Conservation (phyloP, 176 grass and related monocot genomes). For the Alloteropsis semialata region DNA sequence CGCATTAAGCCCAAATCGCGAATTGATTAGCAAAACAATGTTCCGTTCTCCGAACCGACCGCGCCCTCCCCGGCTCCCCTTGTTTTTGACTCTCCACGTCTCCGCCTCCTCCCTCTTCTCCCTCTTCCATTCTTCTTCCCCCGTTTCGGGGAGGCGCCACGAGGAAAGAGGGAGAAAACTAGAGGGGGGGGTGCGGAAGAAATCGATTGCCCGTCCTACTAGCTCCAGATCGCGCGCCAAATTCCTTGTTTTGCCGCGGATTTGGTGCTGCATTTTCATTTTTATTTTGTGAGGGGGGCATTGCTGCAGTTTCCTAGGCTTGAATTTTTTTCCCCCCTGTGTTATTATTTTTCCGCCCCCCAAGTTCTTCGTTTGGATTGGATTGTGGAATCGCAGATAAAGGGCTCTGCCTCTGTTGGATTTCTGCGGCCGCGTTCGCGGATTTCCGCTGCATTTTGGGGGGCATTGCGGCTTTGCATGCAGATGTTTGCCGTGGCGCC, state of each 20-base stretch:
- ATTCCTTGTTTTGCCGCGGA: constrained; percentile 7
- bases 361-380: not conserved
- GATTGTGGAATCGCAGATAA: constrained; percentile 2
- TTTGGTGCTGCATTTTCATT: constrained; percentile 14
- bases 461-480: constrained; percentile 1
- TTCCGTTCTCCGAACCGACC: not conserved
- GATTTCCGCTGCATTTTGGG: not conserved
- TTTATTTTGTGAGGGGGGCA: not conserved
- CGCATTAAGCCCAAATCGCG: too few species aligned
- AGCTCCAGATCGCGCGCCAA: constrained; percentile 17
- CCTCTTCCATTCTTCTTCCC: not conserved
- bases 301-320: not conserved
- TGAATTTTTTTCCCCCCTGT: not conserved
- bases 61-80: too few species aligned
- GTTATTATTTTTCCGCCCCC: not conserved
- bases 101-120: not conserved
- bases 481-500: not conserved
- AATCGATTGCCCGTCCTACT: not conserved
- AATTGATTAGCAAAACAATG: not conserved
- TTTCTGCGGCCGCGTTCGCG: not conserved
- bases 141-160: not conserved
- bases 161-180: not conserved
- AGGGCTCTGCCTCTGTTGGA: not conserved
- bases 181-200: not conserved
- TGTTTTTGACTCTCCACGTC: not conserved